A percentile compares a stretch with the other conserved stretches of the same genome.
phyloP scores from a whole-genome alignment of 179 eudicot genomes.

The Camellia oleifera region DNA sequence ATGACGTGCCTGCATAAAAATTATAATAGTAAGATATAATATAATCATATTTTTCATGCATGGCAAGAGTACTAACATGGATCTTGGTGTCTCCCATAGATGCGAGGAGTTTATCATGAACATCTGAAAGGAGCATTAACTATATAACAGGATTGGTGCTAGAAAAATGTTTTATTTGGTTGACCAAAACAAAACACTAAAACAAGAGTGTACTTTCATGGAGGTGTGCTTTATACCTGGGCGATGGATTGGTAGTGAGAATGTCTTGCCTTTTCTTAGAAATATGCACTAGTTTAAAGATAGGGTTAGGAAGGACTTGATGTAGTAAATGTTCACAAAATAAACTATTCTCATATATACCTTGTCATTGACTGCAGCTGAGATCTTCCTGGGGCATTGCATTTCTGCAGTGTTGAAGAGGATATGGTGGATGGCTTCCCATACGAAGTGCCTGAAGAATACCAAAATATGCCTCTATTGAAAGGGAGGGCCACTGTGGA shows the following conservation, averaged over 20 bases:
- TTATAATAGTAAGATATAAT: background rate
- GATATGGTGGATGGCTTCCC: slow-evolving; percentile 99
- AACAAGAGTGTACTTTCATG: too few species aligned
- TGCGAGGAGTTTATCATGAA: background rate
- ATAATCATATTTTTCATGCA: background rate
- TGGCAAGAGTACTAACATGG: background rate
- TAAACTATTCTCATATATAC: slow-evolving; percentile 73
- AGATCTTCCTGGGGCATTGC: slow-evolving; percentile 99
- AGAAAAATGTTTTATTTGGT: background rate
- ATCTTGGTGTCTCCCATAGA: background rate
- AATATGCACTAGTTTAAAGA: slow-evolving; percentile 8
- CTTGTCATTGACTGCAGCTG: slow-evolving; percentile 99
- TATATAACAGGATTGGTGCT: background rate
- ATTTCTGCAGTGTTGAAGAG: slow-evolving; percentile 99
- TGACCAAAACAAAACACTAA: too few species aligned
- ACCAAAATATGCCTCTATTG: slow-evolving; percentile 72
- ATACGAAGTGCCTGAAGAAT: slow-evolving; percentile 96
- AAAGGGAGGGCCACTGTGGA: slow-evolving; percentile 98
- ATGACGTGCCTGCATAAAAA: background rate
- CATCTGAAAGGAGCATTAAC: background rate
- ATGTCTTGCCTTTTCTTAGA: background rate
- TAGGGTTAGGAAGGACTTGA: slow-evolving; percentile 33
- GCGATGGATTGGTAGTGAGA: background rate
- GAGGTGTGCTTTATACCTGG: too few species aligned
- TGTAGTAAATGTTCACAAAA: slow-evolving; percentile 28